Conservation (phyloP, 2,329 filamentous ascomycete genomes). For the Clarireedia sp. region DNA sequence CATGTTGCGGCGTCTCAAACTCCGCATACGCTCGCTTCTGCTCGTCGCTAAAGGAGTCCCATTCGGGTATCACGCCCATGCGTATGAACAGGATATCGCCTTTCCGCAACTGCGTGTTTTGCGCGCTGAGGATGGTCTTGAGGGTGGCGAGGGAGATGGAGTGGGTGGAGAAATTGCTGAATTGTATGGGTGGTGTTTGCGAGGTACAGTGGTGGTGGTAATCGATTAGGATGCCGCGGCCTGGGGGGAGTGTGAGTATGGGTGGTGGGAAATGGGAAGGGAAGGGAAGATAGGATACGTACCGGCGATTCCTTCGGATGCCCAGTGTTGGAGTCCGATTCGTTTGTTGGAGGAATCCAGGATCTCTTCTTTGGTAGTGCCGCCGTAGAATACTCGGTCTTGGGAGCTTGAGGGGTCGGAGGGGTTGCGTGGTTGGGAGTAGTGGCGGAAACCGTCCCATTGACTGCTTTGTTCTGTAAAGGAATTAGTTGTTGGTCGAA, state of each 20-base stretch:
- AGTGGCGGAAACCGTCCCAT: constrained; percentile 45
- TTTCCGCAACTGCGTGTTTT: constrained; percentile 29
- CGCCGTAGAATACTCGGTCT: constrained; percentile 41
- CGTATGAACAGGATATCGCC: constrained; percentile 35
- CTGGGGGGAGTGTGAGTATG: constrained; percentile 15
- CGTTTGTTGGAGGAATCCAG: constrained; percentile 35
- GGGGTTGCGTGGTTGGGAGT: constrained; percentile 34
- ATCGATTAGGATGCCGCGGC: constrained; percentile 45
- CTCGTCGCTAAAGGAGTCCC: constrained; percentile 21
- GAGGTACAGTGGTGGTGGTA: constrained; percentile 46
- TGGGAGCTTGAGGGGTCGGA: constrained; percentile 17
- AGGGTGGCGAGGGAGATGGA: constrained; percentile 26
- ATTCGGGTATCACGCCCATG: constrained; percentile 29
- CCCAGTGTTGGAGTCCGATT: constrained; percentile 42
- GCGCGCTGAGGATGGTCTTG: constrained; percentile 29
- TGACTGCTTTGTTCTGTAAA: constrained; percentile 38
- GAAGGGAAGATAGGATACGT: background rate
- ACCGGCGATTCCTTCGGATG: constrained; percentile 38
- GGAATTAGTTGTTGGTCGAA: background rate
- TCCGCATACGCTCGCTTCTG: constrained; percentile 1
- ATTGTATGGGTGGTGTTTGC: constrained; percentile 40
- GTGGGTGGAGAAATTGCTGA: constrained; percentile 43
- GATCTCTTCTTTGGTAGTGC: constrained; percentile 39
- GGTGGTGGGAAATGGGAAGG: background rate
- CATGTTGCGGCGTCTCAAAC: background rate